A percentile compares a stretch with the other conserved stretches of the same genome.
Conservation (phyloP, 257 asterid genomes). For the Nicotiana otophora region DNA sequence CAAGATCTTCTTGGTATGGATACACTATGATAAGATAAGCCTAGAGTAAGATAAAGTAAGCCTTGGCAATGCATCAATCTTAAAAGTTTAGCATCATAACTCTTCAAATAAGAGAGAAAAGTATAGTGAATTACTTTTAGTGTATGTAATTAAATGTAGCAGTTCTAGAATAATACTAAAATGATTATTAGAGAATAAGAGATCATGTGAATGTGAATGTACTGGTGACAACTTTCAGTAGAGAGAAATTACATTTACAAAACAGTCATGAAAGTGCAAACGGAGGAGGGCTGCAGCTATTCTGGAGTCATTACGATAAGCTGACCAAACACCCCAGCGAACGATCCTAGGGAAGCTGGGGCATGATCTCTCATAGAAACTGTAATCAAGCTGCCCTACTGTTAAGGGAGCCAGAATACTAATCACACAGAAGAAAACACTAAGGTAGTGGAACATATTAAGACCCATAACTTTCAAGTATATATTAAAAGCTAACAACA, state of each 20-base stretch:
- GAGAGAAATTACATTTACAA: constrained; percentile 43
- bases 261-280: constrained; percentile 68
- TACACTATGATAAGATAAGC: too few species aligned
- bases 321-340: constrained; percentile 51
- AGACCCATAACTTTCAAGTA: constrained; percentile 27
- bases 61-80: too few species aligned
- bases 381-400: constrained; percentile 24
- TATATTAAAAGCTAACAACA: not conserved
- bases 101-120: too few species aligned
- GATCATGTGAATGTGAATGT: not conserved
- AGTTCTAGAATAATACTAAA: too few species aligned
- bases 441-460: constrained; percentile 5
- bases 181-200: not conserved
- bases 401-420: constrained; percentile 7
- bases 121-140: too few species aligned
- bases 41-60: too few species aligned
- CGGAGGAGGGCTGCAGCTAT: constrained; percentile 77
- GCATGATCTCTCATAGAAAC: constrained; percentile 55
- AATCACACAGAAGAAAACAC: constrained; percentile 13
- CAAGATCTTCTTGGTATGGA: too few species aligned
- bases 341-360: constrained; percentile 43
- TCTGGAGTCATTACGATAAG: constrained; percentile 44
- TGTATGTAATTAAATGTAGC: too few species aligned
- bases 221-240: not conserved
- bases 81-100: too few species aligned